A percentile compares a stretch with the other conserved stretches of the same genome.
These are phyloP conservation scores for Rhododendron kiyosumense DNA, from an alignment of 148 eudicot genomes.

Conservation along the genomic window DNA sequence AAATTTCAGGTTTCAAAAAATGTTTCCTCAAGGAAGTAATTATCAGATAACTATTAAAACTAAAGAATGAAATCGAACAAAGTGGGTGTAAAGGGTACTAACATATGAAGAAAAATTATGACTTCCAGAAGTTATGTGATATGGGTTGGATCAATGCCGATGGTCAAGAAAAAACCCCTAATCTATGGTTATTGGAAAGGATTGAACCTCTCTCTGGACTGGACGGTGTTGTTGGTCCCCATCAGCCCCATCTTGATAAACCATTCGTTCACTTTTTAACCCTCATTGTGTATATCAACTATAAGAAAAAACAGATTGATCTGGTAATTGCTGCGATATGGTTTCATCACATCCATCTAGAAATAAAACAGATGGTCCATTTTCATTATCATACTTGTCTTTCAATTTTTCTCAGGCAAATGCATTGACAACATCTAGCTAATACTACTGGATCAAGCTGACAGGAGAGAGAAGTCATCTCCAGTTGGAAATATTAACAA, in stretches of 20 bases:
- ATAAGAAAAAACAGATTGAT: not conserved
- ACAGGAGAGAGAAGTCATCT: not conserved
- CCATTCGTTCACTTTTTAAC: not conserved
- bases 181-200: not conserved
- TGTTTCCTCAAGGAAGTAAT: not conserved
- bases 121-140: not conserved
- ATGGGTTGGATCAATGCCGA: not conserved
- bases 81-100: not conserved
- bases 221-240: not conserved
- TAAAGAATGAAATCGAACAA: not conserved
- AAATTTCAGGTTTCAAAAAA: not conserved
- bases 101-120: not conserved
- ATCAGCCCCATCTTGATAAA: not conserved
- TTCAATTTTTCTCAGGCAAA: not conserved
- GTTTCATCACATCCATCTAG: not conserved
- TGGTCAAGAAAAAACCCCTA: not conserved
- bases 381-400: not conserved
- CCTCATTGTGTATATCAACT: not conserved
- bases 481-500: not conserved
- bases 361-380: not conserved
- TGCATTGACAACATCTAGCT: not conserved
- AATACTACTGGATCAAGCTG: not conserved
- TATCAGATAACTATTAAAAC: not conserved
- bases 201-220: not conserved
- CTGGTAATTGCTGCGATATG: not conserved